These are phyloP conservation scores for Magnusiomyces ingens DNA, from an alignment of 1,139 yeast species.

Conservation along the genomic window DNA sequence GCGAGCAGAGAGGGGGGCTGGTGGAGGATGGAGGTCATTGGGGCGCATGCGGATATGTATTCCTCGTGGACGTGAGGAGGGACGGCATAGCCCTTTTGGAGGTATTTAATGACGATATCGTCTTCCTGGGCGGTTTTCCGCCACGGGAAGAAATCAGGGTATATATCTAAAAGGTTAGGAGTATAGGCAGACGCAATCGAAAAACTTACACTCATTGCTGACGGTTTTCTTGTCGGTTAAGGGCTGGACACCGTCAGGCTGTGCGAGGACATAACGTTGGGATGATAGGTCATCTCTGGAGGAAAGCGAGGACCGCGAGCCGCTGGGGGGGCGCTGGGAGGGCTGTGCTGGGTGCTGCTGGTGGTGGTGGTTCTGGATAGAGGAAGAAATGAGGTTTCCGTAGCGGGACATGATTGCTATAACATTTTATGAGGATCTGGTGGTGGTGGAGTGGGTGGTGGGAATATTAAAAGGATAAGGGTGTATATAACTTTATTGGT, in stretches of 20 bases:
- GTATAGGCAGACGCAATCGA: background rate
- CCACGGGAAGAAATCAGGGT: constrained; percentile 83
- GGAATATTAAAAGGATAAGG: no score
- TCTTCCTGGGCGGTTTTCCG: constrained; percentile 47
- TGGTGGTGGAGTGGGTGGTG: no score
- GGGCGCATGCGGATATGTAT: constrained; percentile 23
- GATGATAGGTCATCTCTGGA: constrained; percentile 22
- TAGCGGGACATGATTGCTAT: no score
- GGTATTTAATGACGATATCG: constrained; percentile 41
- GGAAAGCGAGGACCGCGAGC: background rate
- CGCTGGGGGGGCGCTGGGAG: constrained; percentile 2
- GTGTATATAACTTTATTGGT: no score
- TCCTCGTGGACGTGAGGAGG: constrained; percentile 54
- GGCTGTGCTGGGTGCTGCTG: no score
- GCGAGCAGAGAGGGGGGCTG: constrained; percentile 54
- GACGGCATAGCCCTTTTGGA: constrained; percentile 55
- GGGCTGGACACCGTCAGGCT: constrained; percentile 35
- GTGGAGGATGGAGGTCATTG: constrained; percentile 31
- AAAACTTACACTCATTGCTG: constrained; percentile 10
- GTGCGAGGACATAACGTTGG: constrained; percentile 22
- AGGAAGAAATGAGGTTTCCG: no score
- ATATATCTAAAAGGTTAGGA: constrained; percentile 30
- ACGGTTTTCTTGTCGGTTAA: constrained; percentile 25
- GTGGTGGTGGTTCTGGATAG: no score
- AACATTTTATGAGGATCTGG: no score